Evolutionary conservation across 371 early-diverging fungal genomes (phyloP).

Genomic region (Mucor sp.): DNA sequence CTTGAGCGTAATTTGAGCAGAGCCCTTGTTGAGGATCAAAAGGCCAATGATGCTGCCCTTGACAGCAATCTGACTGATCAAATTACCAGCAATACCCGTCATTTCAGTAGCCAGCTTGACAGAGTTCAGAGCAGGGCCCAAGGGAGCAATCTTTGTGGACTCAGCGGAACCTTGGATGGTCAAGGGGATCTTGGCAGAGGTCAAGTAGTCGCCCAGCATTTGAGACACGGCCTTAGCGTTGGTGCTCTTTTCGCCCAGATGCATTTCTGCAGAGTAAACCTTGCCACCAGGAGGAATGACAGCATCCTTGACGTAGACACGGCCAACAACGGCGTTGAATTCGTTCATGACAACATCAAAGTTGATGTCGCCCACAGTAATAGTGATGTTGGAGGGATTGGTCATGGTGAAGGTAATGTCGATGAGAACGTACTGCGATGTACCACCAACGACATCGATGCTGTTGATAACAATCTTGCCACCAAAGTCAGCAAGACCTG

Average conservation of each 20-base stretch:
- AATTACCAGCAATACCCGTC: conserved; percentile 46
- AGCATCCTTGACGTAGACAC: conserved; percentile 37
- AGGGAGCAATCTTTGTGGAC: conserved; percentile 47
- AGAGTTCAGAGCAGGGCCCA: conserved; percentile 45
- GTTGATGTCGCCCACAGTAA: conserved; percentile 51
- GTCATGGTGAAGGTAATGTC: conserved; percentile 39
- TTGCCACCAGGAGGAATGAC: conserved; percentile 54
- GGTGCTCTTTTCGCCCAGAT: conserved; percentile 24
- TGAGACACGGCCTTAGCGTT: conserved; percentile 25
- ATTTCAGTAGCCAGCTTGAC: conserved; percentile 49
- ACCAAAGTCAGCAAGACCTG: conserved; percentile 48
- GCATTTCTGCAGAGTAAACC: conserved; percentile 36
- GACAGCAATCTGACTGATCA: conserved; percentile 37
- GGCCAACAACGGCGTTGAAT: conserved; percentile 37
- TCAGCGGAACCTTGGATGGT: conserved; percentile 39
- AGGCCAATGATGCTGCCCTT: conserved; percentile 14
- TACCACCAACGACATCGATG: conserved; percentile 46
- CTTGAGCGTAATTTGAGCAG: conserved; percentile 38
- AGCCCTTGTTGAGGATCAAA: conserved; percentile 13
- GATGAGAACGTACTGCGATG: conserved; percentile 36
- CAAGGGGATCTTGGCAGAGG: conserved; percentile 44
- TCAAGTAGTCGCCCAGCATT: conserved; percentile 40
- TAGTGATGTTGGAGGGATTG: conserved; percentile 60
- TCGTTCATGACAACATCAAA: conserved; percentile 48
- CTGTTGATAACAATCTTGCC: conserved; percentile 43